These are phyloP conservation scores for Acacia melanoxylon DNA, from an alignment of 306 rosid species.

Conservation along the genomic window DNA sequence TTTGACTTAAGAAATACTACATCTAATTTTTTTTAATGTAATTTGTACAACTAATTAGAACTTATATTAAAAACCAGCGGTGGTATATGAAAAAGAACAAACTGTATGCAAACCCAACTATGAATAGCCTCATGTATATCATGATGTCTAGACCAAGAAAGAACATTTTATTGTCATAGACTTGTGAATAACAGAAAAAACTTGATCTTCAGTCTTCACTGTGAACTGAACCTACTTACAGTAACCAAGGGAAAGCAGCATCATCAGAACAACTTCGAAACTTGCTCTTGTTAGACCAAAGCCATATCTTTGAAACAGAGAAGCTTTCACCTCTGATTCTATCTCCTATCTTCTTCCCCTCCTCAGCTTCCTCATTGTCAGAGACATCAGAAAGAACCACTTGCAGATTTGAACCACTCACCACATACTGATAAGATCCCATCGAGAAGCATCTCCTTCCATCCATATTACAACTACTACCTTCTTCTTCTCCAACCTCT, in stretches of 20 bases:
- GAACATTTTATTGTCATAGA: background rate
- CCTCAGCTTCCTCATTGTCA: slow-evolving; percentile 39
- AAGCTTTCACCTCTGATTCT: slow-evolving; percentile 68
- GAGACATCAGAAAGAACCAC: slow-evolving; percentile 43
- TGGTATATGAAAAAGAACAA: background rate
- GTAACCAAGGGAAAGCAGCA: slow-evolving; percentile 41
- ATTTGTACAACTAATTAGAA: no score
- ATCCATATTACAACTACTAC: slow-evolving; percentile 47
- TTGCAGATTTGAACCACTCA: slow-evolving; percentile 61
- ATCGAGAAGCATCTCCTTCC: slow-evolving; percentile 88
- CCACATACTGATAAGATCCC: slow-evolving; percentile 83
- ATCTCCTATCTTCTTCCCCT: slow-evolving; percentile 60
- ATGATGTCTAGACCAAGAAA: background rate
- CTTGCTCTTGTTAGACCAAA: slow-evolving; percentile 65
- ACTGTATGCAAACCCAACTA: background rate
- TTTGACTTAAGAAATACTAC: background rate
- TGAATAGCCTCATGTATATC: background rate
- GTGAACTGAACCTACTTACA: background rate
- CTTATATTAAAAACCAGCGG: no score
- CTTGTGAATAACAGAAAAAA: slow-evolving; percentile 15
- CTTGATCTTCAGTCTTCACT: slow-evolving; percentile 13
- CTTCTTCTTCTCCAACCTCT: slow-evolving; percentile 38
- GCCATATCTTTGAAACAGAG: slow-evolving; percentile 95
- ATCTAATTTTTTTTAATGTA: no score
- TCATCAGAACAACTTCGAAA: slow-evolving; percentile 45